Base-by-base conservation (phyloP, 148 eudicot genomes). In the Rhododendron simsii region DNA sequence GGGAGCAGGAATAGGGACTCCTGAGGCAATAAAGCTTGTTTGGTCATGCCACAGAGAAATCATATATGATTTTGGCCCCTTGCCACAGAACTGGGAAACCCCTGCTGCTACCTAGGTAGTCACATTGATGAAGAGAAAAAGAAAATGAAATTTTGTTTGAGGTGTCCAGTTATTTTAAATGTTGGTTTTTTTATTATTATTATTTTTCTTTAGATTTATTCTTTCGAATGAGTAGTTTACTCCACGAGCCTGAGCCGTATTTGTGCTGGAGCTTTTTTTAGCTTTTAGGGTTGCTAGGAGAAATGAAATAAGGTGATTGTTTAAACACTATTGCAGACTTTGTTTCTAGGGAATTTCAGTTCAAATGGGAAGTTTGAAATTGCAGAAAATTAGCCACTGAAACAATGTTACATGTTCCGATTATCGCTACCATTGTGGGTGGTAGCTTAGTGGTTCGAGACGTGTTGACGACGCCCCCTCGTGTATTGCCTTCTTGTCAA, bases 1-100 rank as follows among this genome's bases (percentile, higher is more conserved):
- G 89, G 99, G 99, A 30, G 99, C 99, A 28, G 99, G 99, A 87
- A 97, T 97, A 26, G 99, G 99, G 53, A 97, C 99, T n/a, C 98
- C 98, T 12, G 99, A 97, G 87, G 98, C 98, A 83, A 95, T 95
- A 91, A 97, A 91, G 89, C 92, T 97, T 33, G 99, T 97, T 7
- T 97, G 99, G 99, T 97, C 99, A 51, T 93, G 98, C 90, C 99
- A 97, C 30, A 92, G 99, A 88, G 99, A 97, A 85, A 86, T 97
- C 88, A 97, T 97, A 55, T 95, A 97, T 35, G 99, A 95, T 84
- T 30, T 91, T 48, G 99, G 99, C 48, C 99, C 99, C 20, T 86
- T 97, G 44, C 96, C 95, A n/a, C 91, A 91, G 85, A 86, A 90
- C 63, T 97, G 98, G 99, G 88, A 86, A 88, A 83, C 84, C 74